phyloP scores from a whole-genome alignment of 1,139 yeast genomes.

The Lizanozyma gosingica region DNA sequence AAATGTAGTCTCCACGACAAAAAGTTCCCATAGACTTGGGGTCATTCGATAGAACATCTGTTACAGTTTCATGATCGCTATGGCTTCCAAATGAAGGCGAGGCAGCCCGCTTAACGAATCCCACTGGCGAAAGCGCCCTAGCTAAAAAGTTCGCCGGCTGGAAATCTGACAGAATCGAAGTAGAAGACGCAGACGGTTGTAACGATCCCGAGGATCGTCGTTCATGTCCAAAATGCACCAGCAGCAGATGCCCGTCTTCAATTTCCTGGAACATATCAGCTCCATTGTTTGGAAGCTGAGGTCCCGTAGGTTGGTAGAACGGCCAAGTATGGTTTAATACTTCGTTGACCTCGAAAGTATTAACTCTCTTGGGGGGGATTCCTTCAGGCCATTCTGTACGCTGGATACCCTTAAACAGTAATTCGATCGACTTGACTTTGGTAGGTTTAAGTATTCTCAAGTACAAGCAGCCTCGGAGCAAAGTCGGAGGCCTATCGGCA shows the following conservation, averaged over 20 bases:
- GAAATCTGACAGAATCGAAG: neutral
- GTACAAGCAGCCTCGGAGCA: slow-evolving; percentile 75
- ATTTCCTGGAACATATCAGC: slow-evolving; percentile 42
- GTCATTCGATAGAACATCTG: slow-evolving; percentile 11
- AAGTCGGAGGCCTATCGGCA: slow-evolving; percentile 65
- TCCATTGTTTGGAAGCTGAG: slow-evolving; percentile 36
- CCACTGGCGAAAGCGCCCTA: slow-evolving; percentile 20
- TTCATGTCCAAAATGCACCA: slow-evolving; percentile 22
- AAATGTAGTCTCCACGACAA: slow-evolving; percentile 83
- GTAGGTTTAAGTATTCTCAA: slow-evolving; percentile 66
- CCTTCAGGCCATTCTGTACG: slow-evolving; percentile 99
- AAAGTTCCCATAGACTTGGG: slow-evolving; percentile 18
- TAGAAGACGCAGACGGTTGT: slow-evolving; percentile 13
- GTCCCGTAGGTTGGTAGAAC: slow-evolving; percentile 45
- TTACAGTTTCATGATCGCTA: slow-evolving; percentile 2
- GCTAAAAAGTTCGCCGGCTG: slow-evolving; percentile 17
- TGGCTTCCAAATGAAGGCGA: slow-evolving; percentile 21
- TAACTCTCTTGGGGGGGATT: slow-evolving; percentile 78
- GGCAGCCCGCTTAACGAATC: slow-evolving; percentile 32
- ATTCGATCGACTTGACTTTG: slow-evolving; percentile 59
- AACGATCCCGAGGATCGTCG: neutral
- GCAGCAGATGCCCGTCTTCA: slow-evolving; percentile 19
- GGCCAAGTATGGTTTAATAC: slow-evolving; percentile 87
- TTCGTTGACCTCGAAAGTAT: slow-evolving; percentile 55
- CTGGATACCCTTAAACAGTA: slow-evolving; percentile 63